Percentiles rank a stretch among this genome's conserved stretches.
phyloP scores from a whole-genome alignment of 2,329 filamentous ascomycete species.

The Fusarium devonianum region DNA sequence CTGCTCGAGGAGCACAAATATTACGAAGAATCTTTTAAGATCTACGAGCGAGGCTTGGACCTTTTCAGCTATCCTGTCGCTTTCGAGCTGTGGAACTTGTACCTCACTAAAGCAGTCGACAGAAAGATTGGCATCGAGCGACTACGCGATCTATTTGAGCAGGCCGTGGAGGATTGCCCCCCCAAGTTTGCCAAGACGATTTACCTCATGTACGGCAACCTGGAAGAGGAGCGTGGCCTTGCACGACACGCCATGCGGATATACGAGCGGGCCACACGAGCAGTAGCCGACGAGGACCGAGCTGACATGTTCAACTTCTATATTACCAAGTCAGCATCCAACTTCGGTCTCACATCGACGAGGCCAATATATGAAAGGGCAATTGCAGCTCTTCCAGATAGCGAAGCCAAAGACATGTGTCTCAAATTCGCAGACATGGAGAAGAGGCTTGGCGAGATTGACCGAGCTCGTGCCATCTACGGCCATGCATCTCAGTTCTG shows the following conservation, averaged over 20 bases:
- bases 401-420: constrained; percentile 96
- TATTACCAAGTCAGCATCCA: constrained; percentile 97
- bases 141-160: constrained; percentile 93
- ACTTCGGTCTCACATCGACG: constrained; percentile 95
- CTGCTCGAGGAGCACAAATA: constrained; percentile 93
- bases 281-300: constrained; percentile 92
- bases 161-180: constrained; percentile 92
- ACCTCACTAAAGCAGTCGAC: constrained; percentile 95
- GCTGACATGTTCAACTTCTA: constrained; percentile 99
- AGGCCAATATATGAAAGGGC: constrained; percentile 95
- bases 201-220: constrained; percentile 97
- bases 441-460: constrained; percentile 88
- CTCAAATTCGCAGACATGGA: constrained; percentile 99
- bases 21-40: constrained; percentile 96
- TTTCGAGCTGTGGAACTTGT: constrained; percentile 98
- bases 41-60: constrained; percentile 94
- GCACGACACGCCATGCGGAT: constrained; percentile 98
- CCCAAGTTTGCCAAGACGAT: constrained; percentile 95
- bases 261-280: constrained; percentile 94
- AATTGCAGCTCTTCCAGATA: constrained; percentile 90
- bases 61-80: constrained; percentile 99
- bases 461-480: constrained; percentile 93
- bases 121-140: constrained; percentile 95
- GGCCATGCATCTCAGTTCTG: constrained; percentile 97
- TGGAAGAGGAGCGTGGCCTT: constrained; percentile 94